Evolutionary conservation across 139 green algal genomes (phyloP), one percentile per base, ranked within the genome.

Genomic region (Coccomyxa sp.): DNA sequence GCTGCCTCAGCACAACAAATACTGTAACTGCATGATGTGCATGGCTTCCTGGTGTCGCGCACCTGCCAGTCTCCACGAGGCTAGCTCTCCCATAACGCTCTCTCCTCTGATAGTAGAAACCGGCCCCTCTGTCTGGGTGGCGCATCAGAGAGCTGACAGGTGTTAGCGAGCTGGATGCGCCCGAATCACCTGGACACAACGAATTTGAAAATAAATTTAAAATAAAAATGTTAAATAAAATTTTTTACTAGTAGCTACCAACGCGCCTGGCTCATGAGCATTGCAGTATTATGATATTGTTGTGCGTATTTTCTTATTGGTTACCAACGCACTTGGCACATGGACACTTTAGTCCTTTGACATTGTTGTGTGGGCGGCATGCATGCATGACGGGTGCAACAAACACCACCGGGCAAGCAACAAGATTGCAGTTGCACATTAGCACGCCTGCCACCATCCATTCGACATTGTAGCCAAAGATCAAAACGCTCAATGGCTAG

Each of bases 11-110:
- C 14, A 23, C 13, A 25, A 21, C 51, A 30, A 51, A 45, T 77
- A n/a, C 58, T 32, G 78, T 38, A 10, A 13, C n/a, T 66, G 23
- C 66, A 13, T 76, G 76, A 45, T 63, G 25, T 10, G 13, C 45
- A 59, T 27, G 30, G 0, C 7, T n/a, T 31, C 17, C 23, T 13
- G 27, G 51, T 16, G 13, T 25, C 21, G n/a, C 80, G 3, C 79
- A 90, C 87, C 83, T 91, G 79, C 87, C 87, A 1, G 80, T 91
- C 13, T 86, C 79, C 58, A 92, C 84, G 17, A 92, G 80, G 81
- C 80, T 83, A 0, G 89, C 67, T 16, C 86, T 77, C 57, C 86
- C 84, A 12, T 84, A 86, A 10, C 75, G 83, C 10, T 76, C 58
- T 1, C 89, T 68, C 58, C 89, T 83, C 3, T 79, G 31, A 7